Evolutionary conservation across 2,329 filamentous ascomycete species (phyloP).

Genomic region (Nothopassalora personata): DNA sequence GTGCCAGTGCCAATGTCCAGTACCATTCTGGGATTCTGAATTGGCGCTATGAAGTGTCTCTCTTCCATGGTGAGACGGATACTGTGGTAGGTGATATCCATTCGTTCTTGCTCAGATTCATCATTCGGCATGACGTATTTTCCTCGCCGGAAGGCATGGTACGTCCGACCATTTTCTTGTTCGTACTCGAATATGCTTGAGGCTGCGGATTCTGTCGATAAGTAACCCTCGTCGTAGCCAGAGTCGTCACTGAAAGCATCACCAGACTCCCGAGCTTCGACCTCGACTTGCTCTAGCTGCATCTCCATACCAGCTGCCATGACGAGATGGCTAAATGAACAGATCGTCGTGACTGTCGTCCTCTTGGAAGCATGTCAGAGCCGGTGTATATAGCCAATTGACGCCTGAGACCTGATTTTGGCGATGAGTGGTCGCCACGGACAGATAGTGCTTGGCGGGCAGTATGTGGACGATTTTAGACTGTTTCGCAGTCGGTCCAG

Average conservation of each 20-base stretch:
- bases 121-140: slow-evolving; percentile 28
- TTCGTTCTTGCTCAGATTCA: slow-evolving; percentile 26
- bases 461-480: not conserved
- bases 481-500: not conserved
- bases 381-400: not conserved
- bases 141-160: slow-evolving; percentile 27
- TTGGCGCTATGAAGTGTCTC: slow-evolving; percentile 17
- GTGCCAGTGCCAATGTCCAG: slow-evolving; percentile 41
- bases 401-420: not conserved
- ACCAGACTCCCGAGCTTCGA: slow-evolving; percentile 12
- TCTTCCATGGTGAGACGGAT: slow-evolving; percentile 24
- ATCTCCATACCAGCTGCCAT: not conserved
- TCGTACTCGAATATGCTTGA: slow-evolving; percentile 32
- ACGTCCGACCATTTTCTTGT: slow-evolving; percentile 20
- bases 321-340: not conserved
- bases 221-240: slow-evolving; percentile 22
- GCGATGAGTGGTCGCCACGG: not conserved
- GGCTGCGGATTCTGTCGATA: slow-evolving; percentile 22
- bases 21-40: slow-evolving; percentile 34
- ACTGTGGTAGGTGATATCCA: slow-evolving; percentile 26
- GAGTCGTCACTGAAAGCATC: slow-evolving; percentile 16
- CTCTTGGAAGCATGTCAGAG: not conserved
- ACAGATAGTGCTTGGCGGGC: not conserved
- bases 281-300: slow-evolving; percentile 14
- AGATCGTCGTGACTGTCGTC: not conserved